Base-by-base conservation (phyloP, 805 yeast species). In the Diddensiella santjacobensis region DNA sequence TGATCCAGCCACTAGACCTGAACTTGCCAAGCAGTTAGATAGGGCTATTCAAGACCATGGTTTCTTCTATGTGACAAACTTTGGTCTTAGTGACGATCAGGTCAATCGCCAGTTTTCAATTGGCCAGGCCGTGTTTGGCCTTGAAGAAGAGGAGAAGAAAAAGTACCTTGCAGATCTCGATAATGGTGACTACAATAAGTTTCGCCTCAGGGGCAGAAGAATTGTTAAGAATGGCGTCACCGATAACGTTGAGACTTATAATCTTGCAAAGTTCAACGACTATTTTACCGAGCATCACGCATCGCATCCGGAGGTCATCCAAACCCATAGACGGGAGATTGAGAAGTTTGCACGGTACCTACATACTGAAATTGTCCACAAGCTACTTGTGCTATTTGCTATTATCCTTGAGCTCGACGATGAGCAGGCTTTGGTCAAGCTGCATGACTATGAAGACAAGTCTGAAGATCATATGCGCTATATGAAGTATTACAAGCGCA, bases 201-300 rank as follows among this genome's bases (percentile, higher is more conserved):
- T 50, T 33, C 52, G 50, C 42, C 45, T 30, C 3, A 13, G 3
- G 4, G 36, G 35, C 3, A 20, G 26, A 3, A 42, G 17, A n/a
- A 20, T 18, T 10, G 44, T 33, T 20, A 33, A 18, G 18, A 44
- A 44, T 10, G 47, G 47, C 6, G 44, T 50, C 20, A 15, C 24
- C 8, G 52, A 50, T 41, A 50, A 50, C 38, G 43, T 43, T n/a
- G 54, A 50, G 37, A 41, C 47, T 20, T 17, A 49, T 31, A 50
- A 50, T 30, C 44, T 49, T 41, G 44, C 54, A 11, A 50, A 50
- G 42, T 50, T 50, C 49, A 50, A 53, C 45, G 41, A 50, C 22
- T 22, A 49, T 15, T 22, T 40, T 33, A 29, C n/a, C 11, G 48
- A 45, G 8, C 33, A 45, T 22, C 42, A 26, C 22, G n/a, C 46